Conservation (phyloP, 345 rosid genomes). For the Syzygium aqueum region DNA sequence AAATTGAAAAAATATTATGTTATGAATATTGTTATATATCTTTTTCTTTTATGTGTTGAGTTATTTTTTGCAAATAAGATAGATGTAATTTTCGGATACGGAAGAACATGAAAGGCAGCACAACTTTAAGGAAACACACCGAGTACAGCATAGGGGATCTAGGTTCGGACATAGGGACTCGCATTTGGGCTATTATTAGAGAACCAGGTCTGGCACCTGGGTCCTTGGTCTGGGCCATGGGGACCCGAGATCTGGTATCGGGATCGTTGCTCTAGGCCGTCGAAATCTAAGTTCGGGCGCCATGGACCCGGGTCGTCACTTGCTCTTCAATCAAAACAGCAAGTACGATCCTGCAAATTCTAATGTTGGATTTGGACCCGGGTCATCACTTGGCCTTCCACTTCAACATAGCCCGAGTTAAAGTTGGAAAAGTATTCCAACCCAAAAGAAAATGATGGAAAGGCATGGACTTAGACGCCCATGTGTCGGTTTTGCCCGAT, state of each 20-base stretch:
- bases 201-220: neutral
- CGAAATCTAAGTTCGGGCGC: neutral
- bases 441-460: neutral
- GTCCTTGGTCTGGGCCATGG: neutral
- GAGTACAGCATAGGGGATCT: neutral
- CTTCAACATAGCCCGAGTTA: neutral
- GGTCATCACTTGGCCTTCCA: neutral
- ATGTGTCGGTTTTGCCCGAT: neutral
- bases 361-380: neutral
- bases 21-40: neutral
- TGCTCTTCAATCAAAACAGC: neutral
- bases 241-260: neutral
- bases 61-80: neutral
- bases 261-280: neutral
- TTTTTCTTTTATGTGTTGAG: neutral
- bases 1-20: neutral
- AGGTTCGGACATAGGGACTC: neutral
- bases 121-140: neutral
- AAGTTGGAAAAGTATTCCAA: neutral
- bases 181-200: neutral
- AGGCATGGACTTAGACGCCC: neutral
- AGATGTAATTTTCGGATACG: neutral
- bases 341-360: neutral
- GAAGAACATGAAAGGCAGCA: neutral
- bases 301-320: neutral